A percentile compares a stretch with the other conserved stretches of the same genome.
phyloP scores from a whole-genome alignment of 495 filamentous ascomycete genomes.

The Penicillium riverlandense region DNA sequence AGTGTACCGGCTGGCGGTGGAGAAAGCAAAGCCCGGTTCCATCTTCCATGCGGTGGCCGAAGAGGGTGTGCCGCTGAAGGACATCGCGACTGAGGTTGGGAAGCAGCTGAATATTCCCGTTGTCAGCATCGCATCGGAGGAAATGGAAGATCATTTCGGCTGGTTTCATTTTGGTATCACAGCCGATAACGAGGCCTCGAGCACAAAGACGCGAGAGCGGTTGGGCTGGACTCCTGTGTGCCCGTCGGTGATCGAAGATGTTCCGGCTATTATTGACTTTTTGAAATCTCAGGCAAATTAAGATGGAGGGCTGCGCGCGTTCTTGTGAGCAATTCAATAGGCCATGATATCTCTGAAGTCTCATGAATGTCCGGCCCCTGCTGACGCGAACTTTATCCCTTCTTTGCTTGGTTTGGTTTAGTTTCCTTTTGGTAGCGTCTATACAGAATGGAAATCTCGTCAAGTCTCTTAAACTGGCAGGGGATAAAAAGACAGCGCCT shows the following conservation, averaged over 20 bases:
- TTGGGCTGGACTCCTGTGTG: constrained; percentile 32
- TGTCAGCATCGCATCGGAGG: constrained; percentile 64
- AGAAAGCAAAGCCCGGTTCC: constrained; percentile 31
- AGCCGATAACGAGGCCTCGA: constrained; percentile 31
- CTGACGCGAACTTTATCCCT: too few relatives aligned
- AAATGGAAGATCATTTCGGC: constrained; percentile 94
- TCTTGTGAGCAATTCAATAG: too few relatives aligned
- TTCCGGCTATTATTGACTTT: constrained; percentile 20
- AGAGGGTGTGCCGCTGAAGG: constrained; percentile 28
- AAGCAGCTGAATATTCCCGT: constrained; percentile 23
- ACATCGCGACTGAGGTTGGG: constrained; percentile 32
- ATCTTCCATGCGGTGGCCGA: constrained; percentile 35
- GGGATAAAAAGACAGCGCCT: too few relatives aligned
- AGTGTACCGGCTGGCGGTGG: constrained; percentile 33
- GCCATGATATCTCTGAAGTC: too few relatives aligned
- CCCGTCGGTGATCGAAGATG: constrained; percentile 28
- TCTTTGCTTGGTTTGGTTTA: too few relatives aligned
- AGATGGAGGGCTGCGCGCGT: too few relatives aligned
- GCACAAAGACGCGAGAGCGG: constrained; percentile 28
- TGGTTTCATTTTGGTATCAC: constrained; percentile 51
- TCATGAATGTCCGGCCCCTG: too few relatives aligned
- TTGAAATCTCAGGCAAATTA: neutral
- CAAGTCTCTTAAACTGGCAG: too few relatives aligned
- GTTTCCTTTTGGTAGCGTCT: too few relatives aligned
- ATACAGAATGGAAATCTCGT: too few relatives aligned